Percentiles rank a stretch among this genome's conserved stretches.
Evolutionary conservation across 31 red algal species (phyloP).

Genomic region (Asparagopsis taxiformis): DNA sequence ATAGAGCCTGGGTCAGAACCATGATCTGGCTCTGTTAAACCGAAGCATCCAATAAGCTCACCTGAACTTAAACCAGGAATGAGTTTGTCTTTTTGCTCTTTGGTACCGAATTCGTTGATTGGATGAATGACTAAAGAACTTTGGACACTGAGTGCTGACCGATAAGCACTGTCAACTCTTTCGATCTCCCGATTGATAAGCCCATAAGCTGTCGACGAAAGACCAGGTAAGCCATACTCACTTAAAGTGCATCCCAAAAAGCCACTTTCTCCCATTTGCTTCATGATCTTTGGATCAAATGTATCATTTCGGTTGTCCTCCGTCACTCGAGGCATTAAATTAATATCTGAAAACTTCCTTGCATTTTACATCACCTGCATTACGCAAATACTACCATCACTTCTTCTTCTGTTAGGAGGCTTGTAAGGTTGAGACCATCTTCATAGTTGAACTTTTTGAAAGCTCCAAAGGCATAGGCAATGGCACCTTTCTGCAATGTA

Average conservation of each 20-base stretch:
- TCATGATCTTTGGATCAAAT: background rate
- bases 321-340: background rate
- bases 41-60: constrained; percentile 12
- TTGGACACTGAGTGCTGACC: background rate
- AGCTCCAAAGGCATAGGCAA: too few relatives aligned
- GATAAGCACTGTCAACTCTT: background rate
- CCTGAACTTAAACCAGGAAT: constrained; percentile 21
- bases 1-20: background rate
- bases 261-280: background rate
- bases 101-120: constrained; percentile 1
- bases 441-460: too few relatives aligned
- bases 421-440: too few relatives aligned
- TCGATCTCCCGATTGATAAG: constrained; percentile 1
- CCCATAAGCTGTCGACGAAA: background rate
- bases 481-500: too few relatives aligned
- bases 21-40: constrained; percentile 19
- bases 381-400: too few relatives aligned
- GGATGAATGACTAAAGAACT: background rate
- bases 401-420: too few relatives aligned
- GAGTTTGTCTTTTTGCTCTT: constrained; percentile 11
- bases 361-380: too few relatives aligned
- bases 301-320: background rate
- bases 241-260: background rate
- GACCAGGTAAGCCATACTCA: background rate
- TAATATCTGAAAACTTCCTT: too few relatives aligned